Evolutionary conservation across 169 alveolate genomes (phyloP).

Genomic region (Cryptosporidium sp.): DNA sequence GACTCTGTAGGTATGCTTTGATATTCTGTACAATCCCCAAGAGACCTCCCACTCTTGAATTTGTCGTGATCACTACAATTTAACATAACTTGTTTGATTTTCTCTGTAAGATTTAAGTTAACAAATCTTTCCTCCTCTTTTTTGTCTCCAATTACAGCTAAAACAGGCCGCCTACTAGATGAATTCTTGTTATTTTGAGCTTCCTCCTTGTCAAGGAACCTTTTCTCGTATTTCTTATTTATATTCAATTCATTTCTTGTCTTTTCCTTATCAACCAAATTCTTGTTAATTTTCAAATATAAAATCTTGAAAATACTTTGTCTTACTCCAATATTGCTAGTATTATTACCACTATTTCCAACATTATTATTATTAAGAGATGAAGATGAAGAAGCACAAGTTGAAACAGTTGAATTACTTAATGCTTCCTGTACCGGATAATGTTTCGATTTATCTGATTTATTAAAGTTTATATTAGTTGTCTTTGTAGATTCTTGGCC

Average conservation of each 20-base stretch:
- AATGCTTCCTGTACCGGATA: not conserved
- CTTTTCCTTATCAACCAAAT: not conserved
- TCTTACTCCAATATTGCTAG: not conserved
- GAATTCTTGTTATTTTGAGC: not conserved
- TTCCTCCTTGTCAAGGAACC: conserved; percentile 20
- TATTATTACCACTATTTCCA: not conserved
- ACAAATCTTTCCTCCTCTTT: not conserved
- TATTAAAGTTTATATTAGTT: not conserved
- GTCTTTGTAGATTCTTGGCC: no score
- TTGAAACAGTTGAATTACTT: not conserved
- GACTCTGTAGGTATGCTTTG: conserved; percentile 6
- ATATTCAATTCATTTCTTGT: not conserved
- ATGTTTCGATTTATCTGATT: not conserved
- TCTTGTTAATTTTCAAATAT: not conserved
- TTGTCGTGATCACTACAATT: not conserved
- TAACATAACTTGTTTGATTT: not conserved
- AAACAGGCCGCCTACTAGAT: no score
- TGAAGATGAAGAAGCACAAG: not conserved
- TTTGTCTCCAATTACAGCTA: not conserved
- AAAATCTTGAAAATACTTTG: conserved; percentile 12
- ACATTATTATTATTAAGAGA: not conserved
- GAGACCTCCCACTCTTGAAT: not conserved
- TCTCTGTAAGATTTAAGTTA: not conserved
- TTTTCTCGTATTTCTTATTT: not conserved
- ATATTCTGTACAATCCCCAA: not conserved